Evolutionary conservation across 257 asterid genomes (phyloP).

Genomic region (Knoxia roxburghii): DNA sequence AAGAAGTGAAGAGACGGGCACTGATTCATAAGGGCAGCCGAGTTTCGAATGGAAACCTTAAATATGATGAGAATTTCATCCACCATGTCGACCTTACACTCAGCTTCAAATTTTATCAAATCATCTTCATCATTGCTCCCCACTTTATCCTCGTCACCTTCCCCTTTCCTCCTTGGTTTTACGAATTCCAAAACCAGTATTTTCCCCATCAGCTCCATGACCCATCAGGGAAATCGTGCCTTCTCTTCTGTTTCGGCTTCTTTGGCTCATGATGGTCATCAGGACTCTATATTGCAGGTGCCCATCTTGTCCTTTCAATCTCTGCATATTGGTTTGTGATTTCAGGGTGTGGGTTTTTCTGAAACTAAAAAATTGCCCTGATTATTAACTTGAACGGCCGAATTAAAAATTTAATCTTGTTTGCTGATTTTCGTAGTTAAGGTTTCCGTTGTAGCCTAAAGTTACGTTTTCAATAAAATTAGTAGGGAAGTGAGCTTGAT

Average conservation of each 20-base stretch:
- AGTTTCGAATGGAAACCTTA: background rate
- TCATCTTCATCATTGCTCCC: constrained; percentile 4
- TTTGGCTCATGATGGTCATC: constrained; percentile 18
- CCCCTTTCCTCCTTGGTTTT: constrained; percentile 20
- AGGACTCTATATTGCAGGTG: constrained; percentile 43
- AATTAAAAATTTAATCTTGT: background rate
- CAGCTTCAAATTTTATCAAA: constrained; percentile 21
- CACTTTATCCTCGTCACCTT: background rate
- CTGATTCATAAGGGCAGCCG: background rate
- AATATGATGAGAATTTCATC: background rate
- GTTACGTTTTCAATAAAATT: too few relatives aligned
- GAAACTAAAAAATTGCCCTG: too few relatives aligned
- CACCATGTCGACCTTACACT: constrained; percentile 11
- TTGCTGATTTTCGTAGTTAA: background rate
- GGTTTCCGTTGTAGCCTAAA: background rate
- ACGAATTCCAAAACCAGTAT: constrained; percentile 15
- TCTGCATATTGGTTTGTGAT: background rate
- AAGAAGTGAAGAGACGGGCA: too few relatives aligned
- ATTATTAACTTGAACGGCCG: background rate
- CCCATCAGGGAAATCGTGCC: constrained; percentile 16
- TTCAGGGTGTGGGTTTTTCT: background rate
- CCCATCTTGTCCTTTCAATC: constrained; percentile 5
- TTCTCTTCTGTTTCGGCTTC: constrained; percentile 45
- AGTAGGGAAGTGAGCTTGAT: background rate
- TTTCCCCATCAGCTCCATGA: constrained; percentile 15